Base-by-base conservation (phyloP, 2,329 filamentous ascomycete species). In the Stemphylium vesicarium region DNA sequence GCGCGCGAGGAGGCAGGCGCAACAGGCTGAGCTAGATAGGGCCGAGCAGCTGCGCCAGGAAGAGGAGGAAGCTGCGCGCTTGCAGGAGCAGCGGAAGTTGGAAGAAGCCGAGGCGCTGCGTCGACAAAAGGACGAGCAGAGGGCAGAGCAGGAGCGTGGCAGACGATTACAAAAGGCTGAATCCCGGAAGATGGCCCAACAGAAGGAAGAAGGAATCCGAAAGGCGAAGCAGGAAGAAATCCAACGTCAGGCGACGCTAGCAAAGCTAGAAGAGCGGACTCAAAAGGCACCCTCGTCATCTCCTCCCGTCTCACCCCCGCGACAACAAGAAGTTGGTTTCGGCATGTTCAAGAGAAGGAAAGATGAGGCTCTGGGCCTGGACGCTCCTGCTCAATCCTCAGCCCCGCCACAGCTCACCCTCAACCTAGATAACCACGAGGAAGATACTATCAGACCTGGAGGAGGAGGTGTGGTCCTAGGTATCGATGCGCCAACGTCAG, bases 401-500 rank as follows among this genome's bases (percentile, higher is more conserved):
- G 61, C 59, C 43, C 56, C 65, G 6, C 66, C 64, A n/a, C 65
- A 66, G 41, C 50, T 65, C 13, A 72, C 63, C 50, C 57, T 65
- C 31, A 58, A 33, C 18, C 24, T 53, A 1, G 64, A 59, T 2
- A 62, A 61, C 22, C 62, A 60, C 5, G 65, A 70, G 33, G 50
- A 66, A 43, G 66, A 72, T 12, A 72, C 69, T 1, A 80, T 80
- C 53, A 72, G 68, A 50, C 72, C 75, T n/a, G 78, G 78, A 15
- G 79, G 79, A 4, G 78, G 79, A 39, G 79, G 78, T 12, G 72
- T 77, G 31, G 77, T 84, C 2, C 80, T 84, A 20, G 82, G 83
- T 46, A 87, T 82, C 38, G 91, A 96, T 78, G 90, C 90, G 18
- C 92, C 92, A 1, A 81, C 88, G 9, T 92, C 91, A 49, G 91